Conservation (phyloP, 345 rosid species). For the rapeseed (Brassica napus) region DNA sequence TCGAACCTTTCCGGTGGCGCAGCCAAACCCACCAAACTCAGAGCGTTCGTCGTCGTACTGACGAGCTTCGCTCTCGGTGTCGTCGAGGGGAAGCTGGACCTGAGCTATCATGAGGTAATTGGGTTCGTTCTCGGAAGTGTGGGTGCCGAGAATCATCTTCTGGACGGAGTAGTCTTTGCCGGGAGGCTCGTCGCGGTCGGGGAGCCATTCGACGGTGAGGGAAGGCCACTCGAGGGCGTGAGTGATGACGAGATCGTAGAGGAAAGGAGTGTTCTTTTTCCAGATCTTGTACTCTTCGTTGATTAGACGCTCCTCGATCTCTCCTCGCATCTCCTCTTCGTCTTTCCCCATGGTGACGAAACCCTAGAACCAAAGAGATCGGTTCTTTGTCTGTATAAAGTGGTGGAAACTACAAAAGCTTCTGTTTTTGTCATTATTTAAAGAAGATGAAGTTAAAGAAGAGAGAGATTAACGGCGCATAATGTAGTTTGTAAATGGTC, state of each 20-base stretch:
- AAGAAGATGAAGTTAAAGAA: neutral
- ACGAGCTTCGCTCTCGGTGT: constrained; percentile 88
- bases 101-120: constrained; percentile 95
- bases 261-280: constrained; percentile 98
- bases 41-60: constrained; percentile 89
- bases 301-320: constrained; percentile 90
- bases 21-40: constrained; percentile 81
- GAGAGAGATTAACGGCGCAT: neutral
- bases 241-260: constrained; percentile 92
- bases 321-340: constrained; percentile 96
- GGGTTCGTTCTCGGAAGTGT: constrained; percentile 98
- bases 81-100: constrained; percentile 95
- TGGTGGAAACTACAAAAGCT: neutral
- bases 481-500: neutral
- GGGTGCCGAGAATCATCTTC: constrained; percentile 97
- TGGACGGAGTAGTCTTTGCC: constrained; percentile 93
- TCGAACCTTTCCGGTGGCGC: constrained; percentile 82
- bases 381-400: neutral
- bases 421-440: neutral
- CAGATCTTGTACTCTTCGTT: constrained; percentile 98
- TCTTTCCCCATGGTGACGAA: constrained; percentile 72
- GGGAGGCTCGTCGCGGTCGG: constrained; percentile 92
- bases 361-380: neutral
- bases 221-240: constrained; percentile 99
- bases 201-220: constrained; percentile 95